Evolutionary conservation across 2,329 filamentous ascomycete species (phyloP), one percentile per base, ranked within the genome.

Genomic region (Phyllosticta citribraziliensis): DNA sequence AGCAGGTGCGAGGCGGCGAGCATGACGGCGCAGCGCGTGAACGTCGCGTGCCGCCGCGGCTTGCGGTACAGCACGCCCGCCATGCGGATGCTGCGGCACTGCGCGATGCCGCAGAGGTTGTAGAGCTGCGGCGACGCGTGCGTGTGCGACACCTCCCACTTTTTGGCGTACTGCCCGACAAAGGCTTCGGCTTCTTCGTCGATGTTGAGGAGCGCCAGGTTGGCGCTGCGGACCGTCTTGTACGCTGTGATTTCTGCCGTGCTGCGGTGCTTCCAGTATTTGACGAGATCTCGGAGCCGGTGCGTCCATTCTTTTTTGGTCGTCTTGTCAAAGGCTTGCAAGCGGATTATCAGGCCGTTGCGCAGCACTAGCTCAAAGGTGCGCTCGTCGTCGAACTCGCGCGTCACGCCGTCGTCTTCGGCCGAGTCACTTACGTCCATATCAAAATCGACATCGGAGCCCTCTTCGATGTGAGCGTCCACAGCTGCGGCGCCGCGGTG

Each of bases 121-220:
- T 86, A 87, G n/a, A 88, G 72, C 50, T 82, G 74, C 1, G 85
- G 80, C 1, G 81, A 85, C n/a, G 85, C 83, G 65, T 81, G 80
- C 1, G 84, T 82, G 64, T 84, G 80, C 17, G 78, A 82, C 22
- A 88, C 84, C 69, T 88, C 85, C 85, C 85, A 88, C 67, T 88
- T 87, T 65, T 79, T 76, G 0, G 84, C 84, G 67, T 84, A 87
- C 67, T 87, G 84, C 10, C 85, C 85, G n/a, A 88, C 72, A 52
- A 81, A 73, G 0, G 85, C 84, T 70, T 88, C 85, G 65, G 81
- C 78, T 65, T 84, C 82, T 68, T 88, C 85, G 67, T 88, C 84
- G 61, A 88, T 85, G 56, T 82, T 80, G 57, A 88, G 76, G 5
- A 78, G 73, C 52, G 80, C 75, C 33, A 88, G 76, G 64, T 88